phyloP scores from a whole-genome alignment of 805 yeast species.

The Starmerella ratchasimensis region DNA sequence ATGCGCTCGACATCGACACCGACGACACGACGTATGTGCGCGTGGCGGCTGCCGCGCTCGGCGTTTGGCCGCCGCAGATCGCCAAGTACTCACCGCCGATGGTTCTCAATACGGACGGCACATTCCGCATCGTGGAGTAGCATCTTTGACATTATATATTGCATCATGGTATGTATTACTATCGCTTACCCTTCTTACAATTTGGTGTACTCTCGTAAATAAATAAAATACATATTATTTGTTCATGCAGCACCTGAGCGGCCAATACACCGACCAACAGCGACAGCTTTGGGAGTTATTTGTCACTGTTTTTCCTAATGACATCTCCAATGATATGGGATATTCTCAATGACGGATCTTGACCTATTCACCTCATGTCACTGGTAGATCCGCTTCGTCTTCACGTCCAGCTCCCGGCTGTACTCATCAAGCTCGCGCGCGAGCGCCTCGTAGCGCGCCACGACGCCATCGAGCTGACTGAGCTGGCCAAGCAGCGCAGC shows the following conservation, averaged over 20 bases:
- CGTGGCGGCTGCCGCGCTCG: conserved; percentile 12
- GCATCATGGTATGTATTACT: no score
- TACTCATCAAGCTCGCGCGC: conserved; percentile 49
- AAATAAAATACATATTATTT: no score
- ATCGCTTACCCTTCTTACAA: neutral
- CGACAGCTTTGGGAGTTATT: no score
- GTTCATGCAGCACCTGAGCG: no score
- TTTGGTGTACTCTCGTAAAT: no score
- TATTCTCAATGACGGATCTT: no score
- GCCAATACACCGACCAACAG: no score
- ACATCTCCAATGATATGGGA: no score
- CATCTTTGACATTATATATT: no score
- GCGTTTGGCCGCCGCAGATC: neutral
- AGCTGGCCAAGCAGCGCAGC: conserved; percentile 8
- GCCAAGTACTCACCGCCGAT: conserved; percentile 6
- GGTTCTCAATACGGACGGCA: conserved; percentile 2
- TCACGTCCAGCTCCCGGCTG: conserved; percentile 41
- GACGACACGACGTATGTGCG: conserved; percentile 11
- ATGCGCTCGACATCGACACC: neutral
- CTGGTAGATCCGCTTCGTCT: conserved; percentile 24
- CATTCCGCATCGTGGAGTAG: no score
- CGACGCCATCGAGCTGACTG: conserved; percentile 15
- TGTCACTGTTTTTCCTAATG: no score
- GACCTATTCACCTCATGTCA: no score
- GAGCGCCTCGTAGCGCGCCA: conserved; percentile 31